Evolutionary conservation across 148 eudicot genomes (phyloP).

Genomic region (Rhododendron simsii): DNA sequence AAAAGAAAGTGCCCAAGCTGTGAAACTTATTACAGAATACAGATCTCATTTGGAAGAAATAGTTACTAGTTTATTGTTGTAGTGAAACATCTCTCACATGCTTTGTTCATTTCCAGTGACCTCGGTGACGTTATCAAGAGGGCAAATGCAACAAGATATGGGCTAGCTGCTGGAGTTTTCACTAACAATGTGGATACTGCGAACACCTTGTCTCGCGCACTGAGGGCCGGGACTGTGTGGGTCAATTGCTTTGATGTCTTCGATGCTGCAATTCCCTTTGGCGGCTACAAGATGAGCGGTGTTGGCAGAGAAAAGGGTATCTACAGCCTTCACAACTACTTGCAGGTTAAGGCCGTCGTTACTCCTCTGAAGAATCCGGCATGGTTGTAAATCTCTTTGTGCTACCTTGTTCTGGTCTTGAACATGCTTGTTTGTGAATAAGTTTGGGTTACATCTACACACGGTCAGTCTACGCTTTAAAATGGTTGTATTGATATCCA

Average conservation of each 20-base stretch:
- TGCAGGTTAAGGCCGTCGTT: slow-evolving; percentile 88
- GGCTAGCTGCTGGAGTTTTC: slow-evolving; percentile 92
- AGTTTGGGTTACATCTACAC: neutral
- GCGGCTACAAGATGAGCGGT: slow-evolving; percentile 96
- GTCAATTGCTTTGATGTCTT: slow-evolving; percentile 86
- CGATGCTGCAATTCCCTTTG: slow-evolving; percentile 92
- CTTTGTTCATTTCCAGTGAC: slow-evolving; percentile 34
- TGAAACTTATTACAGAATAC: neutral
- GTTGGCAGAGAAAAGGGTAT: slow-evolving; percentile 88
- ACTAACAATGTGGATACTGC: slow-evolving; percentile 68
- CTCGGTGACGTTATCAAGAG: slow-evolving; percentile 71
- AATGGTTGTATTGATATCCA: neutral
- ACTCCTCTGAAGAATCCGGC: slow-evolving; percentile 76
- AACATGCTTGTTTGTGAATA: slow-evolving; percentile 4
- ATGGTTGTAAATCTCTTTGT: slow-evolving; percentile 46
- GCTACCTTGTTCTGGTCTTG: neutral
- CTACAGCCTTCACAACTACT: slow-evolving; percentile 72
- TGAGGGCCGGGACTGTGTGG: slow-evolving; percentile 87
- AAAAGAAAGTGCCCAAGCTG: neutral
- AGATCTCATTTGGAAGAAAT: neutral
- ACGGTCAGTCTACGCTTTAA: neutral
- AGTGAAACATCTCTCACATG: neutral
- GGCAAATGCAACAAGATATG: slow-evolving; percentile 69
- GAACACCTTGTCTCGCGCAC: slow-evolving; percentile 72
- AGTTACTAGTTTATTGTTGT: neutral